Conservation (phyloP, 768 basidiomycete species). For the Naganishia vaughanmartiniae region DNA sequence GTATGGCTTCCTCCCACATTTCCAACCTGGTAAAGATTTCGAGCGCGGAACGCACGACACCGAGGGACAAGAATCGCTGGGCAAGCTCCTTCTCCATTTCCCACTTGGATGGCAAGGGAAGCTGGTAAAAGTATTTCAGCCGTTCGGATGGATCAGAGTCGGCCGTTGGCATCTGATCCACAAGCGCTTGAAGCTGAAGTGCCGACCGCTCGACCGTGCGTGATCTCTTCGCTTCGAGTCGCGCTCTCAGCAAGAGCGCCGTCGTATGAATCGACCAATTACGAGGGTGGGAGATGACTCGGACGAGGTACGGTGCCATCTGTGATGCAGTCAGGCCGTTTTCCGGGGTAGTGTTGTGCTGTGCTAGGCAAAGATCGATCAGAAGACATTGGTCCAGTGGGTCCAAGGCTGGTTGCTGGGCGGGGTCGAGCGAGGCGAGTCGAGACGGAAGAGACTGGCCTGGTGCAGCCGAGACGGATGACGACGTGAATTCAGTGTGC, state of each 20-base stretch:
- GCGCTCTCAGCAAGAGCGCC: conserved; percentile 86
- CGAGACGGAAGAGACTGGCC: conserved; percentile 51
- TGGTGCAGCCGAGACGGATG: conserved; percentile 52
- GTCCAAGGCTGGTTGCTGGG: conserved; percentile 78
- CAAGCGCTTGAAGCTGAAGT: conserved; percentile 87
- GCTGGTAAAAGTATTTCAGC: conserved; percentile 72
- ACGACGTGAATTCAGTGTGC: conserved; percentile 84
- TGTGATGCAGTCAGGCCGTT: conserved; percentile 90
- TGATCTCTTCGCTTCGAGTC: conserved; percentile 81
- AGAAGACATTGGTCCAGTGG: conserved; percentile 92
- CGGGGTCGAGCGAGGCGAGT: conserved; percentile 73
- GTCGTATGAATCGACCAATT: conserved; percentile 98
- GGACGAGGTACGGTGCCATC: conserved; percentile 84
- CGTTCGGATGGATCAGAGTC: conserved; percentile 74
- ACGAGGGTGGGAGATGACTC: conserved; percentile 77
- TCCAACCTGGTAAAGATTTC: conserved; percentile 91
- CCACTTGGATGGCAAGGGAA: conserved; percentile 86
- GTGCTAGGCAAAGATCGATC: conserved; percentile 73
- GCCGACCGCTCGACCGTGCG: conserved; percentile 90
- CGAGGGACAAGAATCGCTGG: conserved; percentile 72
- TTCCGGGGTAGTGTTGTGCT: conserved; percentile 78
- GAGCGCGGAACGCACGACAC: conserved; percentile 82
- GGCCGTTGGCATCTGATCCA: conserved; percentile 92
- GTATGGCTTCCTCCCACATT: conserved; percentile 97
- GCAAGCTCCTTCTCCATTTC: conserved; percentile 90